Base-by-base conservation (phyloP, 1,284 basidiomycete species). In the Thecaphora frezii region DNA sequence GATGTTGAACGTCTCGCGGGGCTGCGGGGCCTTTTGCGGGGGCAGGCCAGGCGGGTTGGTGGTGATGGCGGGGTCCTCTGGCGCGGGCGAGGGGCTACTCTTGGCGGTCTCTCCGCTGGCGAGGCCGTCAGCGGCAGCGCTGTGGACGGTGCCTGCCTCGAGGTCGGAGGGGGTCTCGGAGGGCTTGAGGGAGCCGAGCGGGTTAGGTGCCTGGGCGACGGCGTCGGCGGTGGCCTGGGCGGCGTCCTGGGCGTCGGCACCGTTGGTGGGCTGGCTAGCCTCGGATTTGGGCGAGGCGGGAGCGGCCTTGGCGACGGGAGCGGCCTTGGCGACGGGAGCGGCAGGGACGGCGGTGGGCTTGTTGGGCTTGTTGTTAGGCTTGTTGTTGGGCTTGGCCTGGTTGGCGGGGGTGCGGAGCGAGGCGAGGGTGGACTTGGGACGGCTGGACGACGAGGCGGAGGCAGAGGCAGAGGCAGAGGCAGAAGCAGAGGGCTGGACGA, bases 1-100 rank as follows among this genome's bases (percentile, higher is more conserved):
- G 24, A 75, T 30, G 53, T 72, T 66, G 60, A 75, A 73, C 14
- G 58, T 63, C 53, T 73, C 66, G 38, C 56, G 54, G 38, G 65
- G 50, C n/a, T 51, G 37, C 18, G 65, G 60, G 7, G 58, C 46
- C 46, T 65, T 71, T 18, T 68, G 54, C 30, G 57, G 58, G 5
- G 73, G 73, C 24, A 61, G 41, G 22, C 73, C 73, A 12, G 71
- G 73, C 9, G 69, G 62, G 37, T 58, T 67, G 28, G 54, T 64
- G 52, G 59, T 58, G 40, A 58, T 51, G 38, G 53, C 54, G 21
- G 64, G 64, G 12, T 45, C 59, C 5, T 62, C 55, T 10, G 59
- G 48, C 16, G 39, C 46, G n/a, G 55, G 47, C 9, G 45, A 56
- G 21, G 62, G 57, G 23, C 59, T 62, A 14, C 57, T 48, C 36